Evolutionary conservation across 148 eudicot species (phyloP).

Genomic region (Fagopyrum homotropicum): DNA sequence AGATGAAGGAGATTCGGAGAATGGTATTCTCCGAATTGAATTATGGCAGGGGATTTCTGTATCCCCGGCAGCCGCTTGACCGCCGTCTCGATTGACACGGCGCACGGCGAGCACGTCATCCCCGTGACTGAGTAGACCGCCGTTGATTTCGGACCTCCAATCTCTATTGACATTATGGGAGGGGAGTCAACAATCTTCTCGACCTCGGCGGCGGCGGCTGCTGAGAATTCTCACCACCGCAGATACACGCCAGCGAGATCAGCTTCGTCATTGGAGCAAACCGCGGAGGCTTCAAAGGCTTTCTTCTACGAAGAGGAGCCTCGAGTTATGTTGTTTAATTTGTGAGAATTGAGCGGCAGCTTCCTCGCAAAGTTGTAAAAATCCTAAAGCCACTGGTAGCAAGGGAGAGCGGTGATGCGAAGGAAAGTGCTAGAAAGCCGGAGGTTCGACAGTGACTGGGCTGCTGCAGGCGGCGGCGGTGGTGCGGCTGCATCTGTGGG

Average conservation of each 20-base stretch:
- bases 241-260: neutral
- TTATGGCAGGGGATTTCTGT: constrained; percentile 48
- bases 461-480: too few species aligned
- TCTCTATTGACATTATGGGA: neutral
- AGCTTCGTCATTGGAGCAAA: neutral
- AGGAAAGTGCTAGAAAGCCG: too few species aligned
- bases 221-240: neutral
- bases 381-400: too few species aligned
- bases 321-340: neutral
- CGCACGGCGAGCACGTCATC: constrained; percentile 84
- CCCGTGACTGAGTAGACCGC: constrained; percentile 56
- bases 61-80: constrained; percentile 72
- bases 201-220: neutral
- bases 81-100: constrained; percentile 73
- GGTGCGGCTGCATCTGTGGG: too few species aligned
- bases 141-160: constrained; percentile 2
- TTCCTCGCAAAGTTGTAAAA: too few species aligned
- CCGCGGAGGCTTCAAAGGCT: neutral
- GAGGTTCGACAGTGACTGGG: too few species aligned
- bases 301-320: too few species aligned
- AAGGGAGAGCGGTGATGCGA: too few species aligned
- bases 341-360: too few species aligned
- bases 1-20: too few species aligned
- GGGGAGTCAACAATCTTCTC: neutral
- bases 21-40: too few species aligned